These are phyloP conservation scores for Phytophthora sp. DNA, from an alignment of 352 stramenopile species.

Conservation along the genomic window DNA sequence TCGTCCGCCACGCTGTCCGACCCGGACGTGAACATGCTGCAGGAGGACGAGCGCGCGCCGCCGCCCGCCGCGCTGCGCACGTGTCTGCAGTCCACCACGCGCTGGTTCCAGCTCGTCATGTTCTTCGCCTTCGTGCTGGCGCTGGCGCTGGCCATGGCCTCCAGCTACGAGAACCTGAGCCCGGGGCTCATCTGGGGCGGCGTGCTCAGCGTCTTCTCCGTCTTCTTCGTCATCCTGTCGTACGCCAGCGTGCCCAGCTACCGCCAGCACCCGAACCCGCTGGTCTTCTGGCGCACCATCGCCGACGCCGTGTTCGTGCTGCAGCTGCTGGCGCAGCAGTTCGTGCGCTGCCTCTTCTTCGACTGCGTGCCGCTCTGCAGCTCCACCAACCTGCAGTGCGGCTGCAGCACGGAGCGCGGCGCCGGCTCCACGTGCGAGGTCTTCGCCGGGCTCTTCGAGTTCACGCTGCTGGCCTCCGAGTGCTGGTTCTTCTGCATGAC, in stretches of 20 bases:
- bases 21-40: slow-evolving; percentile 54
- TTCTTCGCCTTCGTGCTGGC: slow-evolving; percentile 75
- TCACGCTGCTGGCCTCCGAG: slow-evolving; percentile 83
- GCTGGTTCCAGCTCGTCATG: slow-evolving; percentile 88
- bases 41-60: slow-evolving; percentile 26
- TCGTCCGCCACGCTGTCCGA: slow-evolving; percentile 48
- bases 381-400: slow-evolving; percentile 70
- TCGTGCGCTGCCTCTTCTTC: slow-evolving; percentile 81
- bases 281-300: slow-evolving; percentile 91
- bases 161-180: slow-evolving; percentile 78
- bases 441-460: slow-evolving; percentile 87
- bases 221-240: slow-evolving; percentile 87
- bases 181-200: slow-evolving; percentile 86
- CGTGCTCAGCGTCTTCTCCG: slow-evolving; percentile 82
- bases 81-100: slow-evolving; percentile 79
- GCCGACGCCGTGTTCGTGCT: slow-evolving; percentile 85
- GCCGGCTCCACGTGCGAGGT: slow-evolving; percentile 66
- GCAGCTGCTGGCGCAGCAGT: slow-evolving; percentile 82
- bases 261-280: slow-evolving; percentile 86
- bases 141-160: slow-evolving; percentile 62
- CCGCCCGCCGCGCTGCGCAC: slow-evolving; percentile 45
- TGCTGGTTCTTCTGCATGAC: slow-evolving; percentile 93
- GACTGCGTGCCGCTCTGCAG: slow-evolving; percentile 83
- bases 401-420: slow-evolving; percentile 55
- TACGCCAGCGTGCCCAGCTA: slow-evolving; percentile 83